Base-by-base conservation (phyloP, 352 stramenopile genomes). In the Phytophthora ramorum region DNA sequence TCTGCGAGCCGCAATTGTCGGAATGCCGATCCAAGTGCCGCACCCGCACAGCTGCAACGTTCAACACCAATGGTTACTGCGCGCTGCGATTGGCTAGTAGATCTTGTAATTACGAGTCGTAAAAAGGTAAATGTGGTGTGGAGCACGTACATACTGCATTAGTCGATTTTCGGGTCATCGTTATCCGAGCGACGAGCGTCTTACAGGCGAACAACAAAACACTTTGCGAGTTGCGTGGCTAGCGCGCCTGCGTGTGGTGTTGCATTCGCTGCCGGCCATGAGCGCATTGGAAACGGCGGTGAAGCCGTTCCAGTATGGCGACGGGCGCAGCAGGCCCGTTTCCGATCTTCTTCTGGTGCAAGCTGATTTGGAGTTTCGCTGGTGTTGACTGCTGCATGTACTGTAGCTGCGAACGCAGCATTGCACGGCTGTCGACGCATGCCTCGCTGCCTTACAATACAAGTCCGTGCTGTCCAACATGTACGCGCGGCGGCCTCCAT, bases 281-380 rank as follows among this genome's bases (percentile, higher is more conserved):
- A 20, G 43, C 34, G 20, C 12, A 58, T 47, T 47, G 50, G 20
- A 48, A 38, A 40, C 43, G 37, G 24, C 34, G 24, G 34, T 47
- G 55, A 47, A 19, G 48, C 49, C 48, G 40, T 66, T 66, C 47
- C 40, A 54, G 48, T 60, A 44, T 8, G 44, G 28, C 28, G 62
- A 65, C 40, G 20, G 32, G 17, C 48, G 26, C 26, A 41, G 26
- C 26, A 41, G 24, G 63, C 8, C 46, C 26, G 54, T 70, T 71
- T 70, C 40, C 19, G 17, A 54, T 32, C 26, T 32, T 69, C 20
- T 35, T 7, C 46, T 69, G 46, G 30, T 71, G 60, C 50, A 71
- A 67, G 66, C 55, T 75, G 49, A 75, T 71, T 63, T 50, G 24
- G 45, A 55, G 63, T 71, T 58, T 63, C 38, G 22, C 9, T 30